These are phyloP conservation scores for Sporothrix schenckii DNA, from an alignment of 2,329 filamentous ascomycete genomes.

Conservation along the genomic window DNA sequence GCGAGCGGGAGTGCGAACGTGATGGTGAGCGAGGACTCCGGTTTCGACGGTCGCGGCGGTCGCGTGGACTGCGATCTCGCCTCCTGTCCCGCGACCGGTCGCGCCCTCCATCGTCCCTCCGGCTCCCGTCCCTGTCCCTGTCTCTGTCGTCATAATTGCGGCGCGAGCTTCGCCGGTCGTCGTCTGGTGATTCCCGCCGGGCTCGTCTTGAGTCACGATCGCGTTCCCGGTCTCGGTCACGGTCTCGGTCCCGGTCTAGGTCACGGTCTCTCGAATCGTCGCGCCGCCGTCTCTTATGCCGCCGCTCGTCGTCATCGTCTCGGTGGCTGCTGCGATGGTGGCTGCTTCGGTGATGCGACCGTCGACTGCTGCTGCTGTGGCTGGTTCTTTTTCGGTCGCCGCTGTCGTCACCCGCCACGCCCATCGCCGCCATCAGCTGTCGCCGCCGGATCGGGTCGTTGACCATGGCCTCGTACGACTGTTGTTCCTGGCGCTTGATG, in stretches of 20 bases:
- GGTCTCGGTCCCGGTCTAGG: background rate
- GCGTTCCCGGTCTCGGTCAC: background rate
- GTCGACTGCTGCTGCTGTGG: conserved; percentile 35
- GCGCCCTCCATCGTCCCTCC: background rate
- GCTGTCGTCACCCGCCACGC: conserved; percentile 52
- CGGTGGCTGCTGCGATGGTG: conserved; percentile 46
- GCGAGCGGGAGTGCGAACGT: background rate
- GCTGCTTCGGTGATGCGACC: conserved; percentile 35
- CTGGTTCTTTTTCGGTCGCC: conserved; percentile 40
- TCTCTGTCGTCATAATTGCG: conserved; percentile 6
- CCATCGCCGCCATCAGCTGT: conserved; percentile 67
- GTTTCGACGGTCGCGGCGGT: background rate
- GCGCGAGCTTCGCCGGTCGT: conserved; percentile 6
- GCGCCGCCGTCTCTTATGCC: conserved; percentile 39
- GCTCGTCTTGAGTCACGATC: conserved; percentile 10
- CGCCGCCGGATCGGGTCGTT: conserved; percentile 70
- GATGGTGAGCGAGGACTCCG: conserved; percentile 11
- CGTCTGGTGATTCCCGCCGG: background rate
- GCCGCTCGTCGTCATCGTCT: conserved; percentile 41
- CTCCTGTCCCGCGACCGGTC: conserved; percentile 20
- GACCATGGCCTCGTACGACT: conserved; percentile 78
- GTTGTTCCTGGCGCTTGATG: conserved; percentile 90
- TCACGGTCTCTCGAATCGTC: conserved; percentile 36
- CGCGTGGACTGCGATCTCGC: conserved; percentile 16
- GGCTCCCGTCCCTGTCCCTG: background rate